Evolutionary conservation across 495 filamentous ascomycete genomes (phyloP), one percentile per base, ranked within the genome.

Genomic region (Aspergillus coremiiformis): DNA sequence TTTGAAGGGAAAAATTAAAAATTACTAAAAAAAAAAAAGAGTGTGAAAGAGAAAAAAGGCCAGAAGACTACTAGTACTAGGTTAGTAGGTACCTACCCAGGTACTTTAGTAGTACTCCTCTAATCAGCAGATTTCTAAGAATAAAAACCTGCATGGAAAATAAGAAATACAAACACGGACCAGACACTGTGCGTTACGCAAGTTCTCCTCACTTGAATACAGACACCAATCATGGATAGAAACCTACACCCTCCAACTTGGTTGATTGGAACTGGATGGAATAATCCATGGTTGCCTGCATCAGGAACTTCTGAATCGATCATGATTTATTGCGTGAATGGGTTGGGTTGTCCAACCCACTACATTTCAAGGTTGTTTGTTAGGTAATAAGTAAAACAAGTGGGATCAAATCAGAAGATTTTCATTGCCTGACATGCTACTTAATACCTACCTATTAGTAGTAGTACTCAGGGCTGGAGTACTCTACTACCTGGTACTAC

Each of bases 121-220:
- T 41, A 17, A 21, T 41, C 19, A 17, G 21, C n/a, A 4, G 32
- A 35, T 41, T 41, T 7, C 37, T 41, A 41, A 41, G 45, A 48
- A 51, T 51, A 44, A 32, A 42, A n/a, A 9, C 48, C 22, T 43
- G 26, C 49, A 51, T 42, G 29, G 14, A 51, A 51, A 43, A 35
- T 33, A 21, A 39, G 23, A 29, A 21, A 19, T 17, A 5, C 12
- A 33, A 47, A 21, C 24, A 21, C 7, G 10, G 37, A 17, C n/a
- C 48, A 41, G 33, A 17, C 12, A 5, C 23, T 44, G 2, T 32
- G 53, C 43, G 47, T 55, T 45, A 55, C 53, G 47, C 53, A 42
- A 37, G 29, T 55, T 49, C 47, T 24, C 53, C 52, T 49, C 47
- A 30, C 27, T n/a, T 12, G 23, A 8, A n/a, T 4, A 21, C 26